Conservation (phyloP, 306 rosid genomes). For the Sphenostylis stenocarpa region DNA sequence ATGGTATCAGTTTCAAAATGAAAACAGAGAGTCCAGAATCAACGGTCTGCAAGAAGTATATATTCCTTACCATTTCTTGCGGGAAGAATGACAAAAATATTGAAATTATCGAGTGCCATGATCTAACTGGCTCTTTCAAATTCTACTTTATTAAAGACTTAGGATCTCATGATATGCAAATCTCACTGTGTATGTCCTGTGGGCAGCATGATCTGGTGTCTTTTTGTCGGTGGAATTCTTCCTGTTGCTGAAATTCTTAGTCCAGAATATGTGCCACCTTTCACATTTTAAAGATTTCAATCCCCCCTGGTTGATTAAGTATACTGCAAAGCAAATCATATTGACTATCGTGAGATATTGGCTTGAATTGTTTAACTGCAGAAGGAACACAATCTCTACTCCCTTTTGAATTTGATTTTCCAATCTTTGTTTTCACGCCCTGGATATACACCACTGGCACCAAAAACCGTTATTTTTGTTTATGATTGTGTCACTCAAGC, state of each 20-base stretch:
- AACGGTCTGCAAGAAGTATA: background rate
- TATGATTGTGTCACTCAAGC: background rate
- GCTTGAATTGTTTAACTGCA: background rate
- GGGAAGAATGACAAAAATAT: background rate
- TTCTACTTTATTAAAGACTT: no score
- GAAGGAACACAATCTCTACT: background rate
- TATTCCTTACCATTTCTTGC: background rate
- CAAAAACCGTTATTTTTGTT: background rate
- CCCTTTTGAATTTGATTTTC: background rate
- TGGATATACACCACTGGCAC: background rate
- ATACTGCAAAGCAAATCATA: no score
- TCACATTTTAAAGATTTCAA: background rate
- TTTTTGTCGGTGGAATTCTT: background rate
- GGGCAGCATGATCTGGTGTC: conserved; percentile 10
- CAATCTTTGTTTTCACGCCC: background rate
- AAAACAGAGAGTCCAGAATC: background rate
- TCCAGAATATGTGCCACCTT: background rate
- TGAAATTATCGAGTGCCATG: background rate
- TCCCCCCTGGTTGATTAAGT: background rate
- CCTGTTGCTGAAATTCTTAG: conserved; percentile 6
- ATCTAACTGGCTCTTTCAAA: no score
- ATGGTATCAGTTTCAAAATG: conserved; percentile 5
- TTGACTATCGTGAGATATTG: no score
- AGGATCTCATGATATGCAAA: background rate
- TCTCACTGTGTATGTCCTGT: background rate